These are phyloP conservation scores for Aegilops bicornis DNA, from an alignment of 176 grass and related monocot species.

Conservation along the genomic window DNA sequence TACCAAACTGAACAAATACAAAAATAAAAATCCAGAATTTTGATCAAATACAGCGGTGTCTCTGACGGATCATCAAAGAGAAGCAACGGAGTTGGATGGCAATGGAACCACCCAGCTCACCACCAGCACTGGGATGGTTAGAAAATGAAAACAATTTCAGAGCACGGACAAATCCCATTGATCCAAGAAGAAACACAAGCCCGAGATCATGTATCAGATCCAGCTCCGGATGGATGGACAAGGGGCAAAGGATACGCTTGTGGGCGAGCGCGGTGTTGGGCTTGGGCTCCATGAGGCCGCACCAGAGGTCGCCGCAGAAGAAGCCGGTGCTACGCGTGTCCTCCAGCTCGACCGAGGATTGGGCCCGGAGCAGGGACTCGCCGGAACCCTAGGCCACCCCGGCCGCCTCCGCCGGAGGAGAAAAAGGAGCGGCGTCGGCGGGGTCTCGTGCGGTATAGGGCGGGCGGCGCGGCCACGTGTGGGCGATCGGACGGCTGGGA, in stretches of 20 bases:
- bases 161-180: background rate
- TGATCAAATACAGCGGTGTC: background rate
- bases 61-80: background rate
- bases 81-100: background rate
- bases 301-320: slow-evolving; percentile 91
- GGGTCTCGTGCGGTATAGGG: background rate
- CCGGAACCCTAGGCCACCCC: slow-evolving; percentile 38
- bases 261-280: slow-evolving; percentile 29
- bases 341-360: slow-evolving; percentile 72
- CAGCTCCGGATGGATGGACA: background rate
- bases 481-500: slow-evolving; percentile 28
- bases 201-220: slow-evolving; percentile 3
- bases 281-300: slow-evolving; percentile 81
- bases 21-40: slow-evolving; percentile 3
- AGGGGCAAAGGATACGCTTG: slow-evolving; percentile 60
- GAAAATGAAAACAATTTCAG: background rate
- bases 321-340: slow-evolving; percentile 59
- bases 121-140: background rate
- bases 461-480: slow-evolving; percentile 17
- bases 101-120: background rate
- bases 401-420: slow-evolving; percentile 28
- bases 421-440: slow-evolving; percentile 5
- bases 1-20: background rate
- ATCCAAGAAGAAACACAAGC: slow-evolving; percentile 20
- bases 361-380: background rate